Conservation (phyloP, 805 yeast species). For the Saccharomyces mikatae region DNA sequence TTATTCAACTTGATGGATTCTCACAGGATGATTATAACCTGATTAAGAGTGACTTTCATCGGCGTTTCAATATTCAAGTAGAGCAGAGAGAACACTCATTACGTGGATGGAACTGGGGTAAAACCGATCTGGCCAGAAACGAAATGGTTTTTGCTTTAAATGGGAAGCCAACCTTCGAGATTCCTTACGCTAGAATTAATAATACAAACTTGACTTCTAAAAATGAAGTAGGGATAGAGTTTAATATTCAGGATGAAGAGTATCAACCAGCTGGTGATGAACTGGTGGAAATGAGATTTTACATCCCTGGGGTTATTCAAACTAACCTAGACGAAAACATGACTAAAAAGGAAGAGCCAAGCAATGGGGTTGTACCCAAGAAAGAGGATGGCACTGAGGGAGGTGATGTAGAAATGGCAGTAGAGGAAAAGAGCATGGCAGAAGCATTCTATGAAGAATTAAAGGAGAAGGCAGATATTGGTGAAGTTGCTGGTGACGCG, state of each 20-base stretch:
- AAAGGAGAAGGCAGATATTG: conserved; percentile 88
- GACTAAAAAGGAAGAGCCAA: conserved; percentile 25
- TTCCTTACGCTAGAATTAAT: conserved; percentile 71
- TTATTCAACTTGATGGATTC: conserved; percentile 84
- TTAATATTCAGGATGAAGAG: conserved; percentile 51
- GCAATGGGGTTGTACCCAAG: conserved; percentile 7
- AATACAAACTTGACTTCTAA: conserved; percentile 88
- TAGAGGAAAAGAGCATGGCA: conserved; percentile 54
- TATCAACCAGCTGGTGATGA: conserved; percentile 82
- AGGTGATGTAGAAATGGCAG: conserved; percentile 11
- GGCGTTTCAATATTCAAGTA: conserved; percentile 61
- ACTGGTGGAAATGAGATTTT: conserved; percentile 87
- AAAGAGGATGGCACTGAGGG: conserved; percentile 9
- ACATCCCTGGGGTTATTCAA: conserved; percentile 73
- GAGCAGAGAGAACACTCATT: conserved; percentile 86
- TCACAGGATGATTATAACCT: conserved; percentile 74
- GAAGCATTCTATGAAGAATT: conserved; percentile 81
- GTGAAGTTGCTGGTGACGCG: conserved; percentile 90
- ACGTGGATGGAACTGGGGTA: conserved; percentile 99
- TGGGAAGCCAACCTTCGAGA: conserved; percentile 84
- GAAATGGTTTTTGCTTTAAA: conserved; percentile 81
- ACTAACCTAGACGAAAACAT: conserved; percentile 39
- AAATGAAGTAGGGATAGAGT: conserved; percentile 87
- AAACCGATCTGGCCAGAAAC: conserved; percentile 82
- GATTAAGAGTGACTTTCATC: conserved; percentile 74